Evolutionary conservation across 768 basidiomycete genomes (phyloP), one percentile per base, ranked within the genome.

Genomic region (Termitomyces sp.): DNA sequence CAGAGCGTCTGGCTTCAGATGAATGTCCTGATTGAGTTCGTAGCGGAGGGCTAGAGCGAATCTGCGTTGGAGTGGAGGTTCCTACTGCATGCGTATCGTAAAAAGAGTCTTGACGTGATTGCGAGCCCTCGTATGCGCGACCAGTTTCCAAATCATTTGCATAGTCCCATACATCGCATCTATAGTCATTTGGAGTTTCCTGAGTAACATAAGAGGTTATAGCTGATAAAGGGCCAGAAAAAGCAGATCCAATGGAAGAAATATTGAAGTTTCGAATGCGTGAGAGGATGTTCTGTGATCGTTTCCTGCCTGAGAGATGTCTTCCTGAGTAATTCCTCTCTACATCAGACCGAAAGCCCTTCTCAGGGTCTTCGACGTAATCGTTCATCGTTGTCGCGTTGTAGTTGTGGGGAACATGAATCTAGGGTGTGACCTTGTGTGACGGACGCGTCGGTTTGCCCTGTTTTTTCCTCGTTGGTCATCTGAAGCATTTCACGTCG

Each of bases 221-320:
- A 45, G 60, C 56, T 36, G 60, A 57, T 36, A 55, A 31, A 49
- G 57, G 51, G 5, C 56, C 60, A 53, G 62, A 62, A 49, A 67
- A 64, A 56, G 61, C 47, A 57, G 61, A 62, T 22, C 63, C 58
- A 22, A 67, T 54, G 10, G 63, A 63, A 45, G 56, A 55, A 16
- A 64, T 46, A 50, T 63, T 65, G 49, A 66, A 63, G 53, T 56
- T 63, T 23, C 60, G 63, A 48, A 66, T 59, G 46, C 60, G 62
- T 35, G 60, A 56, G 20, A 66, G 57, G 16, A 66, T 35, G 36
- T 38, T 55, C 23, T 53, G 55, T 38, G 60, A 48, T 29, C 54
- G 50, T 13, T 54, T 52, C 38, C 59, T 40, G 43, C 36, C 46
- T 13, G 7, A n/a, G 13, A 27, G 1, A 15, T 50, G 5, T 31